Conservation (phyloP, 2,329 filamentous ascomycete genomes). For the Alternaria dauci region DNA sequence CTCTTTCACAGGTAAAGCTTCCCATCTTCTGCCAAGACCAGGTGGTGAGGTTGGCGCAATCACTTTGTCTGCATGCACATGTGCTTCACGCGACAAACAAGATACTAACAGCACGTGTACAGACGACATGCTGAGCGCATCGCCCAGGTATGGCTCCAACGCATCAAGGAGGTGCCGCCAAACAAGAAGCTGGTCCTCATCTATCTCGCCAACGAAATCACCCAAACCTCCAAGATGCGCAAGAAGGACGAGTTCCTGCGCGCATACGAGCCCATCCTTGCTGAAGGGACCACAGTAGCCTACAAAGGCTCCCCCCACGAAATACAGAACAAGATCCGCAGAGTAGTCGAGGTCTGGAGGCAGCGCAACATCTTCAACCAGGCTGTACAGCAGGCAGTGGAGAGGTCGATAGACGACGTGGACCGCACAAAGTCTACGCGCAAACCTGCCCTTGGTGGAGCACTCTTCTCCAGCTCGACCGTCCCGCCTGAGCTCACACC, state of each 20-base stretch:
- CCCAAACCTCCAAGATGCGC: slow-evolving; percentile 92
- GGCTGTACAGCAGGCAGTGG: slow-evolving; percentile 81
- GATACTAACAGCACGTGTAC: slow-evolving; percentile 31
- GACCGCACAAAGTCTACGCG: slow-evolving; percentile 64
- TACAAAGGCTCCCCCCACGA: slow-evolving; percentile 87
- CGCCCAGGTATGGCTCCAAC: slow-evolving; percentile 88
- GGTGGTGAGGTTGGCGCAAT: slow-evolving; percentile 9
- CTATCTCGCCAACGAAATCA: slow-evolving; percentile 97
- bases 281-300: slow-evolving; percentile 86
- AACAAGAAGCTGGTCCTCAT: slow-evolving; percentile 88
- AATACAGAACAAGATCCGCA: slow-evolving; percentile 83
- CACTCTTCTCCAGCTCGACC: slow-evolving; percentile 70
- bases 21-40: slow-evolving; percentile 8
- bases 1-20: slow-evolving; percentile 89
- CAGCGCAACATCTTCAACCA: slow-evolving; percentile 83
- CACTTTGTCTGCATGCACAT: slow-evolving; percentile 2
- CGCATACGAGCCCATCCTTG: slow-evolving; percentile 89
- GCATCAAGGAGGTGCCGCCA: slow-evolving; percentile 84
- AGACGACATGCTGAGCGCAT: slow-evolving; percentile 94
- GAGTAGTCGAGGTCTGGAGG: slow-evolving; percentile 95
- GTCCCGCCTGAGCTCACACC: slow-evolving; percentile 80
- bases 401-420: slow-evolving; percentile 74
- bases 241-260: slow-evolving; percentile 91
- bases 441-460: slow-evolving; percentile 69
- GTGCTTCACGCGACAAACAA: not conserved